These are phyloP conservation scores for Salix viminalis DNA, from an alignment of 345 rosid genomes.

Conservation along the genomic window DNA sequence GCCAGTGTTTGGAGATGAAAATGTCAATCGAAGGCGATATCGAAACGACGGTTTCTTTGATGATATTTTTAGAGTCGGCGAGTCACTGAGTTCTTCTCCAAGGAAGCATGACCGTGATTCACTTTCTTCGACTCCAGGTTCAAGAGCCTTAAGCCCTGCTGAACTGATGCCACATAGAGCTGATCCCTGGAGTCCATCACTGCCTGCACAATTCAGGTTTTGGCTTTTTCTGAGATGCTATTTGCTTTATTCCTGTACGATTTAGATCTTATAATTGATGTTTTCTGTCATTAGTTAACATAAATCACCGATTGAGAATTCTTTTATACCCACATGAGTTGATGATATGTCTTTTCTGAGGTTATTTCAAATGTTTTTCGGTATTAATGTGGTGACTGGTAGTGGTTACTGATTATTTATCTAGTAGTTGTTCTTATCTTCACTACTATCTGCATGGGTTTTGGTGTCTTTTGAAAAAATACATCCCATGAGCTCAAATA, in stretches of 20 bases:
- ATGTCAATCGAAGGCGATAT: constrained; percentile 34
- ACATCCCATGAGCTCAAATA: background rate
- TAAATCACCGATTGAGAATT: background rate
- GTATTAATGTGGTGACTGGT: background rate
- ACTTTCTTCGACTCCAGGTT: constrained; percentile 46
- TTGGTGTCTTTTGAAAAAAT: background rate
- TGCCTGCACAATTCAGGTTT: constrained; percentile 74
- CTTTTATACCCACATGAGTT: background rate
- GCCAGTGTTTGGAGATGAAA: constrained; percentile 77
- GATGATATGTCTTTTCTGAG: background rate
- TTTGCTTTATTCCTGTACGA: background rate
- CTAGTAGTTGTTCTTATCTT: background rate
- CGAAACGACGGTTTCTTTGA: constrained; percentile 53
- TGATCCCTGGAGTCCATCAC: constrained; percentile 38
- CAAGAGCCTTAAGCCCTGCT: constrained; percentile 57
- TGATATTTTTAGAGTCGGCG: constrained; percentile 61
- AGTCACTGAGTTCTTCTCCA: constrained; percentile 45
- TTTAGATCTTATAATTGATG: background rate
- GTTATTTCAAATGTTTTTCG: background rate
- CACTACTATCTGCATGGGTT: background rate
- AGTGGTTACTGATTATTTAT: background rate
- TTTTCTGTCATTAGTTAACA: background rate
- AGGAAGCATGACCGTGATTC: constrained; percentile 40
- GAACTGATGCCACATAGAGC: constrained; percentile 44
- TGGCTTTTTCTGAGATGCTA: background rate